phyloP scores from a whole-genome alignment of 2,329 filamentous ascomycete species.

The Exophiala dermatitidis region DNA sequence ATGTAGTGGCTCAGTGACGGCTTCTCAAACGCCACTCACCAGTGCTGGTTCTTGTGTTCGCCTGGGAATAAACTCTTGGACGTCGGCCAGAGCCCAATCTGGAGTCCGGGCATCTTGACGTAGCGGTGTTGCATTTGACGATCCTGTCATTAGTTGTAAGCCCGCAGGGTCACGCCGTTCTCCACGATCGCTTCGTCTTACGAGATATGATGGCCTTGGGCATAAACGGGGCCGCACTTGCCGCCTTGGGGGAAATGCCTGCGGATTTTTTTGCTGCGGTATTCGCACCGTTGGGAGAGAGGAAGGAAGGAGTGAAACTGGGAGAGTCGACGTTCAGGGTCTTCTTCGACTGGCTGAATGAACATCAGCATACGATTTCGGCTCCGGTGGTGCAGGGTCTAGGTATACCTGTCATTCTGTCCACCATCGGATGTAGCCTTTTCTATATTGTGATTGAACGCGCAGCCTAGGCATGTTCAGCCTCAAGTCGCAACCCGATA shows the following conservation, averaged over 20 bases:
- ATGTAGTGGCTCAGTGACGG: neutral
- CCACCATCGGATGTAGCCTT: conserved; percentile 30
- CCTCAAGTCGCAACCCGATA: conserved; percentile 2
- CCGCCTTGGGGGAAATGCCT: conserved; percentile 74
- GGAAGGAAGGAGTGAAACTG: conserved; percentile 71
- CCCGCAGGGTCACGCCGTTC: conserved; percentile 4
- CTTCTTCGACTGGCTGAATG: conserved; percentile 22
- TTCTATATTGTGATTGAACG: conserved; percentile 65
- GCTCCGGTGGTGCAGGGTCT: neutral
- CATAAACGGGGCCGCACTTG: conserved; percentile 64
- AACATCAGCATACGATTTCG: neutral
- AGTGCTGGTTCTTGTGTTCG: conserved; percentile 44
- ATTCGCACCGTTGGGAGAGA: conserved; percentile 40
- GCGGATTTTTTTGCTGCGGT: conserved; percentile 14
- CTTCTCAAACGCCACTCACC: conserved; percentile 34
- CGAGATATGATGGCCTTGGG: conserved; percentile 38
- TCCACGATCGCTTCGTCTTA: conserved; percentile 26
- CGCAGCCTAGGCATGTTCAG: conserved; percentile 50
- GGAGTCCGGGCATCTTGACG: conserved; percentile 37
- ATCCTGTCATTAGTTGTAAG: conserved; percentile 27
- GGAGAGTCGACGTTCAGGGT: conserved; percentile 90
- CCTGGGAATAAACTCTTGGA: conserved; percentile 49
- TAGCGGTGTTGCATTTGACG: conserved; percentile 38
- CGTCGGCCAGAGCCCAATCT: conserved; percentile 41
- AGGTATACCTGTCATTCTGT: conserved; percentile 33